These are phyloP conservation scores for Erythrophleum ivorense DNA, from an alignment of 331 rosid species.

Conservation along the genomic window DNA sequence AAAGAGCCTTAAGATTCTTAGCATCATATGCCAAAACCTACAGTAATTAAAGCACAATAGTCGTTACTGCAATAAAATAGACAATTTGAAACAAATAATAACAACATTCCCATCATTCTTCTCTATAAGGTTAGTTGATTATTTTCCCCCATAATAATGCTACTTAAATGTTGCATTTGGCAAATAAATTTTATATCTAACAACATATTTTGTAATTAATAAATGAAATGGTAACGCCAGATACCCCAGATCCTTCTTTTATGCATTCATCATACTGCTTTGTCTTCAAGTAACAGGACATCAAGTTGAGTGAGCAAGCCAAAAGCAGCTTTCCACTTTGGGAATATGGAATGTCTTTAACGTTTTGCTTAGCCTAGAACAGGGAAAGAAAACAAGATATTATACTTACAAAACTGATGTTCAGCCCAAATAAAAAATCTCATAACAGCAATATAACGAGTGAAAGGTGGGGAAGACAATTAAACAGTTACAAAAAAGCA, in stretches of 20 bases:
- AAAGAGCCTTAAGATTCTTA: conserved; percentile 86
- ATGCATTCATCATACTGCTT: conserved; percentile 73
- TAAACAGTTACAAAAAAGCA: conserved; percentile 23
- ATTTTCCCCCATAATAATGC: conserved; percentile 18
- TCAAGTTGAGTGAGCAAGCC: conserved; percentile 93
- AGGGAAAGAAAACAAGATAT: conserved; percentile 35
- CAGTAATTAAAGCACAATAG: conserved; percentile 25
- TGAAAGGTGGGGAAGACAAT: conserved; percentile 7
- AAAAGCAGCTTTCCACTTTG: conserved; percentile 67
- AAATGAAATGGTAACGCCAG: conserved; percentile 27
- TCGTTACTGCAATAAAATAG: neutral
- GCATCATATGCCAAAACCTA: conserved; percentile 82
- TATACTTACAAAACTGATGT: neutral
- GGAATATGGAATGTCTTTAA: conserved; percentile 64
- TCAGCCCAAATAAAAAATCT: neutral
- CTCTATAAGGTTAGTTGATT: neutral
- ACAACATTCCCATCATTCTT: neutral
- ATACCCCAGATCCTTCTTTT: conserved; percentile 91
- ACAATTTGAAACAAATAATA: conserved; percentile 10
- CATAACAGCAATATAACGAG: too few relatives aligned
- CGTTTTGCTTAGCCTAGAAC: conserved; percentile 82
- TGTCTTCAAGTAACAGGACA: conserved; percentile 94
- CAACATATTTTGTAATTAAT: conserved; percentile 16
- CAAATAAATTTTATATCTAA: conserved; percentile 26
- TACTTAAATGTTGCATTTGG: conserved; percentile 20